Evolutionary conservation across 2,329 filamentous ascomycete genomes (phyloP).

Genomic region (Orbilia javanica): DNA sequence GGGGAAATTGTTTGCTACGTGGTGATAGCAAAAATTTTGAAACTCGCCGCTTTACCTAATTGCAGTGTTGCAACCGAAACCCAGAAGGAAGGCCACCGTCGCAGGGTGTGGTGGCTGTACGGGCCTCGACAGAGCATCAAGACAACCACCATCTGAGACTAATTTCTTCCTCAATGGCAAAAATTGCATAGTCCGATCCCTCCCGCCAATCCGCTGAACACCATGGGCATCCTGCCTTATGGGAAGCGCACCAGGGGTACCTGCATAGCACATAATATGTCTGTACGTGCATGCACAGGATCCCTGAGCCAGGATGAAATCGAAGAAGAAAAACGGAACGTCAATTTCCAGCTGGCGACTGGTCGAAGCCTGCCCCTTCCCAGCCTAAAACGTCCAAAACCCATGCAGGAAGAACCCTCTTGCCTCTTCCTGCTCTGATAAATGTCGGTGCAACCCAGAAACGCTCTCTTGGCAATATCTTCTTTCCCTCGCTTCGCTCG

Average conservation of each 20-base stretch:
- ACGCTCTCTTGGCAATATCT: conserved; percentile 51
- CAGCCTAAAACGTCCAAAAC: conserved; percentile 31
- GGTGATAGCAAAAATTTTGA: conserved; percentile 43
- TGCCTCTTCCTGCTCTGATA: conserved; percentile 48
- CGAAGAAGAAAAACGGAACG: conserved; percentile 34
- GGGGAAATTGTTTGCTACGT: conserved; percentile 26
- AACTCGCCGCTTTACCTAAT: conserved; percentile 57
- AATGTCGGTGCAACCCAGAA: conserved; percentile 17
- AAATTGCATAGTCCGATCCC: conserved; percentile 23
- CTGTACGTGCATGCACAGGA: conserved; percentile 16
- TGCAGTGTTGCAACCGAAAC: conserved; percentile 39
- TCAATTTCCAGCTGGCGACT: conserved; percentile 42
- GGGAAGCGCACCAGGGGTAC: conserved; percentile 34
- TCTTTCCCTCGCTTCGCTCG: conserved; percentile 34
- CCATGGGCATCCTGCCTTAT: conserved; percentile 56
- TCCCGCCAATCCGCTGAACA: conserved; percentile 39
- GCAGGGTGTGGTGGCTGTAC: conserved; percentile 25
- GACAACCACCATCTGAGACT: conserved; percentile 31
- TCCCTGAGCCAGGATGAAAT: conserved; percentile 50
- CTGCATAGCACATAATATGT: conserved; percentile 32
- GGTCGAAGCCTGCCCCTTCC: conserved; percentile 31
- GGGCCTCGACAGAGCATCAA: not conserved
- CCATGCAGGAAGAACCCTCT: conserved; percentile 29
- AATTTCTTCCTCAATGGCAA: conserved; percentile 25
- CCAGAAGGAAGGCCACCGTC: conserved; percentile 41